These are phyloP conservation scores for Candida endomychidarum DNA, from an alignment of 805 yeast genomes.

Conservation along the genomic window DNA sequence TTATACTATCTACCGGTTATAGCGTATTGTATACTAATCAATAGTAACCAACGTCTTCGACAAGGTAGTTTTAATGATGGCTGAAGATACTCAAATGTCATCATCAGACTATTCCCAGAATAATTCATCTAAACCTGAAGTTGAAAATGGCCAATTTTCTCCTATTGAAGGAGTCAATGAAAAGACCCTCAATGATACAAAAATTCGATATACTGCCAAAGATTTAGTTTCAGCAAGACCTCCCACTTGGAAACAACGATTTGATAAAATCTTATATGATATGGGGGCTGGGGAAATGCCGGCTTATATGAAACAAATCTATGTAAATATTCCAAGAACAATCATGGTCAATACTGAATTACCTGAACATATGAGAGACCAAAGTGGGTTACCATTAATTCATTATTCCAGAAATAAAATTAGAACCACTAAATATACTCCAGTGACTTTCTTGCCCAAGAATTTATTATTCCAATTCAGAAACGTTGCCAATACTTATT, in stretches of 20 bases:
- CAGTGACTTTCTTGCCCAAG: conserved; percentile 56
- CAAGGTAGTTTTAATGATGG: conserved; percentile 1
- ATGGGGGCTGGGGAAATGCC: conserved; percentile 32
- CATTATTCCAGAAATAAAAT: conserved; percentile 55
- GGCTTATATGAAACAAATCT: conserved; percentile 35
- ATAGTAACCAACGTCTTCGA: too few species aligned
- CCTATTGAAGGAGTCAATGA: neutral
- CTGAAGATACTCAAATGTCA: conserved; percentile 5
- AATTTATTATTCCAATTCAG: conserved; percentile 54
- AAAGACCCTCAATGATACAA: neutral
- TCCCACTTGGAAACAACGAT: conserved; percentile 22
- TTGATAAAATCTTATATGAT: conserved; percentile 21
- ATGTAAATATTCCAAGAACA: conserved; percentile 38
- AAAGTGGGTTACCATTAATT: conserved; percentile 31
- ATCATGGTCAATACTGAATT: conserved; percentile 51
- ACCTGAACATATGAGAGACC: conserved; percentile 43
- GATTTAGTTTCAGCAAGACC: conserved; percentile 18
- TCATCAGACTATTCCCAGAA: conserved; percentile 11
- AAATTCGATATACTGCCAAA: conserved; percentile 3
- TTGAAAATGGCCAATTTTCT: neutral
- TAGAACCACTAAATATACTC: conserved; percentile 63
- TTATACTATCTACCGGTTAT: too few species aligned
- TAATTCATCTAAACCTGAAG: conserved; percentile 4
- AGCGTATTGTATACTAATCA: too few species aligned
- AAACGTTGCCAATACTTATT: conserved; percentile 61